Base-by-base conservation (phyloP, 164 flowering plant species). In the Magnolia officinalis region DNA sequence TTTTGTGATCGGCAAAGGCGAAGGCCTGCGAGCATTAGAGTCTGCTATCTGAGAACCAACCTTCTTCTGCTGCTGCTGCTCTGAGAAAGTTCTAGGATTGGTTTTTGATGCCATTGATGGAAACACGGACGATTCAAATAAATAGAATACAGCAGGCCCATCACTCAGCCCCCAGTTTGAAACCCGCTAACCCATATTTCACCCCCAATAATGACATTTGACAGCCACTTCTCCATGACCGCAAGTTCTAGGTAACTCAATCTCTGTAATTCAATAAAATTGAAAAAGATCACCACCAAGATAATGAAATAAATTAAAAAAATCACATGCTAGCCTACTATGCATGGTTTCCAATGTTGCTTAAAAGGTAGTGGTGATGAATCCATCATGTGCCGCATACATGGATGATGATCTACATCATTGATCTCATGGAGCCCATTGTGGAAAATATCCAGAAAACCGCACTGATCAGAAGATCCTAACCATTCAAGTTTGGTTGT, bases 61-160 rank as follows among this genome's bases (percentile, higher is more conserved):
- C 13, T 50, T 49, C 75, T 75, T 83, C 75, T 79, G 81, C 76
- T 79, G 81, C 71, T 80, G 86, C 76, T 69, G 83, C 24, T 87
- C 89, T 1, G 83, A 81, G 45, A 84, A 80, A 78, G 80, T 50
- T 73, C 80, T 83, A 58, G 76, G 70, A 85, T 83, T 77, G 69
- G 83, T 65, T 72, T 81, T 86, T 70, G 92, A 87, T 68, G 95
- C 90, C 95, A 91, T 91, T 50, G 66, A 73, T 78, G 66, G n/a
- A 72, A 74, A 68, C 3, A 50, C 31, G 65, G 45, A 74, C 0
- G 61, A 19, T 45, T 58, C 49, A 64, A 72, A 73, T 69, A 72
- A 74, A 77, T 61, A 73, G 68, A 82, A 68, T 16, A 55, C 61
- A 55, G 61, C 13, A 55, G 61, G 72, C 83, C 83, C 88, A 83